These are phyloP conservation scores for Vittaforma corneae DNA, from an alignment of 371 early-diverging fungal genomes.

Conservation along the genomic window DNA sequence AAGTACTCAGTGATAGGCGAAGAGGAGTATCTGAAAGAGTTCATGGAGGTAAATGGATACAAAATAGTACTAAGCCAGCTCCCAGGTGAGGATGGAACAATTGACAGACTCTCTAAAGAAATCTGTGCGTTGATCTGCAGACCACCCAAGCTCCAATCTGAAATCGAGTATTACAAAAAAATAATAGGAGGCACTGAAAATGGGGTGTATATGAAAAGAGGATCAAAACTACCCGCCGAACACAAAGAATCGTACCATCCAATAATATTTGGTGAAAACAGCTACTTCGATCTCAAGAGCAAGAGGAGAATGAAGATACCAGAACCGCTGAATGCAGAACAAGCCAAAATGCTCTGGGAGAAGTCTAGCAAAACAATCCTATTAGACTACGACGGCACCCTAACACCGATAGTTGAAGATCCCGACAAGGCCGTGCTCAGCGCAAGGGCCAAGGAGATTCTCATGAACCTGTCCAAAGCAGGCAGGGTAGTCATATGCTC, in stretches of 20 bases:
- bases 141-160: too few relatives aligned
- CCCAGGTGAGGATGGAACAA: not conserved
- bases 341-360: constrained; percentile 11
- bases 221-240: too few relatives aligned
- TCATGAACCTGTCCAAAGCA: constrained; percentile 32
- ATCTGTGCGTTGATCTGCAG: not conserved
- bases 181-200: too few relatives aligned
- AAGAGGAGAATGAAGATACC: too few relatives aligned
- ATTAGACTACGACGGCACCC: constrained; percentile 59
- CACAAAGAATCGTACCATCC: too few relatives aligned
- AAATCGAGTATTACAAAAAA: too few relatives aligned
- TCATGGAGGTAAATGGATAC: constrained; percentile 11
- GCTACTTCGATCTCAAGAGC: too few relatives aligned
- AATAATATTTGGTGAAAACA: too few relatives aligned
- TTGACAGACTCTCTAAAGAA: not conserved
- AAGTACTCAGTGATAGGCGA: not conserved
- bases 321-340: not conserved
- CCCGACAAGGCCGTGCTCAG: constrained; percentile 52
- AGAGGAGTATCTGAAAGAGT: not conserved
- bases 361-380: constrained; percentile 30
- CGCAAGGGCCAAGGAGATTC: constrained; percentile 34
- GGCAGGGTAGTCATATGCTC: constrained; percentile 50
- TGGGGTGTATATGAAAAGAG: too few relatives aligned
- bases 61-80: constrained; percentile 2
- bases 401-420: constrained; percentile 40